A percentile compares a stretch with the other conserved stretches of the same genome.
These are phyloP conservation scores for Beauveria sp. DNA, from an alignment of 2,329 filamentous ascomycete genomes.

Conservation along the genomic window DNA sequence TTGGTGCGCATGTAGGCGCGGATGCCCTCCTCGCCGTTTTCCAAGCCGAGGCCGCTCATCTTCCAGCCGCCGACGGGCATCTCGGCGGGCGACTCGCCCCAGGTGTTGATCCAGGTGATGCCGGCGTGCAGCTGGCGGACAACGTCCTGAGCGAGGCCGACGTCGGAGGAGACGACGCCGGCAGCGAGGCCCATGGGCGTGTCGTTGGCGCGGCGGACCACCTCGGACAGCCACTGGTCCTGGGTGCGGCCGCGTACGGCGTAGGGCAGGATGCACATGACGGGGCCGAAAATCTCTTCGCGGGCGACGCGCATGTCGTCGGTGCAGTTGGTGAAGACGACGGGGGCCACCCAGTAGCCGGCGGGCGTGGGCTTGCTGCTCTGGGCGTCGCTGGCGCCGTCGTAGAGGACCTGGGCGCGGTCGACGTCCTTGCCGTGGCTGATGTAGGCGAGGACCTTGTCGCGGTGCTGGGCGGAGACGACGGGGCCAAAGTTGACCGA, in stretches of 20 bases:
- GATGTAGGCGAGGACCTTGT: constrained; percentile 76
- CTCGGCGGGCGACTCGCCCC: constrained; percentile 87
- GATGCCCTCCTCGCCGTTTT: constrained; percentile 75
- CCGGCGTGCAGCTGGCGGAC: constrained; percentile 68
- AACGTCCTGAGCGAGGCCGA: constrained; percentile 66
- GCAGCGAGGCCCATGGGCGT: constrained; percentile 75
- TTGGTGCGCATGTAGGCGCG: constrained; percentile 81
- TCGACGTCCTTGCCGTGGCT: constrained; percentile 65
- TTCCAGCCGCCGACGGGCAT: constrained; percentile 94
- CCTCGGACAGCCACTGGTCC: constrained; percentile 51
- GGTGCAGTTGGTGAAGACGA: constrained; percentile 78
- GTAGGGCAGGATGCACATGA: constrained; percentile 76
- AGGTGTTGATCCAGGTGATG: constrained; percentile 89
- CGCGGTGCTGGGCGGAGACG: constrained; percentile 63
- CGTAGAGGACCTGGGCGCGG: constrained; percentile 64
- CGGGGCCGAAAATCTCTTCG: constrained; percentile 86
- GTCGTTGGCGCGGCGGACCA: constrained; percentile 64
- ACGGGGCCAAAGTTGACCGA: constrained; percentile 79
- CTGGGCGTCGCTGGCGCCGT: constrained; percentile 54
- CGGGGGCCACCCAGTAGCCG: constrained; percentile 81
- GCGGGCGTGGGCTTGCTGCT: constrained; percentile 40
- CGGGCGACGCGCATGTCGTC: constrained; percentile 72
- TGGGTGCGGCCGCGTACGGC: constrained; percentile 32
- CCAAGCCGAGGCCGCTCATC: constrained; percentile 77
- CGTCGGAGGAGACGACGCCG: constrained; percentile 71